Conservation (phyloP, 495 filamentous ascomycete species). For the Hypoxylon cercidicola region DNA sequence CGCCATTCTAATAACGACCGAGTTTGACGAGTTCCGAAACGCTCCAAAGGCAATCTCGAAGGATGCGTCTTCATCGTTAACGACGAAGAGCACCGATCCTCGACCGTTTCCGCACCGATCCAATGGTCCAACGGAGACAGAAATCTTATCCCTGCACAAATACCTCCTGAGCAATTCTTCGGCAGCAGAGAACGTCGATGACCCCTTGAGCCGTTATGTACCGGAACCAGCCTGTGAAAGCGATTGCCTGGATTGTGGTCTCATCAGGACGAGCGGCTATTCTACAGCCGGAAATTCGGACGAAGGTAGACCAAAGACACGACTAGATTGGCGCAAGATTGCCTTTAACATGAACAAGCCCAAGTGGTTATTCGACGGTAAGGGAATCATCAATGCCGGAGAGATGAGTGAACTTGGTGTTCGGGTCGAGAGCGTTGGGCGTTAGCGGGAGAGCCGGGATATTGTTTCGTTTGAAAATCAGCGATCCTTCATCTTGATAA, state of each 20-base stretch:
- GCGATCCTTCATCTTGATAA: not conserved
- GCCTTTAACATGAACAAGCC: slow-evolving; percentile 70
- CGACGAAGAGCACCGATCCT: slow-evolving; percentile 31
- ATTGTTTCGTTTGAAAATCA: slow-evolving; percentile 1
- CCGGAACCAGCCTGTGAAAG: slow-evolving; percentile 47
- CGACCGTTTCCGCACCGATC: slow-evolving; percentile 32
- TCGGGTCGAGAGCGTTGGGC: slow-evolving; percentile 62
- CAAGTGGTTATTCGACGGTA: slow-evolving; percentile 77
- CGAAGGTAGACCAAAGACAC: slow-evolving; percentile 22
- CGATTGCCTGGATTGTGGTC: slow-evolving; percentile 51
- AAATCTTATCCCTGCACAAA: slow-evolving; percentile 49
- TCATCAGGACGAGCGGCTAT: slow-evolving; percentile 38
- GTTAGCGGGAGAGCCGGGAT: slow-evolving; percentile 20
- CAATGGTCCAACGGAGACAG: slow-evolving; percentile 45
- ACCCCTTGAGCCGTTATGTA: slow-evolving; percentile 46
- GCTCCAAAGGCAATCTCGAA: slow-evolving; percentile 14
- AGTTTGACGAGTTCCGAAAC: slow-evolving; percentile 71
- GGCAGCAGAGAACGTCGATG: slow-evolving; percentile 4
- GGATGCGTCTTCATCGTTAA: slow-evolving; percentile 14
- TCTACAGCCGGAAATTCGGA: slow-evolving; percentile 37
- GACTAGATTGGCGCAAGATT: slow-evolving; percentile 44
- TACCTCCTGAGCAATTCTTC: slow-evolving; percentile 29
- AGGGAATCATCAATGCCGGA: slow-evolving; percentile 66
- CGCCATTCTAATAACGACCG: slow-evolving; percentile 70
- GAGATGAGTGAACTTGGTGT: slow-evolving; percentile 69